A percentile compares a stretch with the other conserved stretches of the same genome.
Conservation (phyloP, 305 asterid genomes). For the Fraxinus sp. region DNA sequence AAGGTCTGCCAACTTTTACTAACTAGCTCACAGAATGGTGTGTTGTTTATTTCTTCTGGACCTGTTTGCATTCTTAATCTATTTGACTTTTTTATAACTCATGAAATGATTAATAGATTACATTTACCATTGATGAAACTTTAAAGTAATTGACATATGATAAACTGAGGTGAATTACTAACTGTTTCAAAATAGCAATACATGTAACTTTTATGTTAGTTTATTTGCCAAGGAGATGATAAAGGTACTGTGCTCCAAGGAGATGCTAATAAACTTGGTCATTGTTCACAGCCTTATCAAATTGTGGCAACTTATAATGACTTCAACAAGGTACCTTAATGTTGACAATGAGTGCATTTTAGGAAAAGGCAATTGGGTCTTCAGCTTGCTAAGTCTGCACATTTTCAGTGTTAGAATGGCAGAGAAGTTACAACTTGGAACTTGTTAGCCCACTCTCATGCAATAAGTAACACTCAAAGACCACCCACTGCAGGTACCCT, state of each 20-base stretch:
- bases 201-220: background rate
- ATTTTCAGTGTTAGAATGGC: background rate
- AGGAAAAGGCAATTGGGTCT: background rate
- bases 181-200: background rate
- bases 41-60: background rate
- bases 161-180: background rate
- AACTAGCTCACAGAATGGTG: background rate
- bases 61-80: background rate
- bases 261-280: background rate
- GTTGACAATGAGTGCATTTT: background rate
- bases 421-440: background rate
- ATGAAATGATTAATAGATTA: background rate
- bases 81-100: background rate
- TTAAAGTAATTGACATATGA: background rate
- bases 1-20: constrained; percentile 43
- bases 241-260: background rate
- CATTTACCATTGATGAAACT: background rate
- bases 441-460: background rate
- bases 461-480: background rate
- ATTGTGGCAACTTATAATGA: background rate
- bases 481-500: background rate
- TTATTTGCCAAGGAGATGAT: background rate
- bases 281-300: background rate
- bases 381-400: background rate
- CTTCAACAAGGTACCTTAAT: background rate